phyloP scores from a whole-genome alignment of 169 alveolate species.

The Plasmodium chabaudi region DNA sequence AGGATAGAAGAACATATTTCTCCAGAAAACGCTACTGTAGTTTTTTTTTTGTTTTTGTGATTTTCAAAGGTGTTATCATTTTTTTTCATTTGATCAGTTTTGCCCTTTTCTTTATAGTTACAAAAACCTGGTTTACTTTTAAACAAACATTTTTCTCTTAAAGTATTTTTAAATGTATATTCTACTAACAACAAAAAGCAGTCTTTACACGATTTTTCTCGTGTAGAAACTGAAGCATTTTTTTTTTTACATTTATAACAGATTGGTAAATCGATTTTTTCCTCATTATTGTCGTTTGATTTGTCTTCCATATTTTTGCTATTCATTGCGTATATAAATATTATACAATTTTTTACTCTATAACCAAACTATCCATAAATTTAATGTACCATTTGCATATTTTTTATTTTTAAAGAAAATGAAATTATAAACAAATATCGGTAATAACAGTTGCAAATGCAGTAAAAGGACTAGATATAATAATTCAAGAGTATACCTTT shows the following conservation, averaged over 20 bases:
- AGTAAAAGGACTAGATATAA: too few relatives aligned
- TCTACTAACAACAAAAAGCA: slow-evolving; percentile 66
- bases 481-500: too few relatives aligned
- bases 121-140: slow-evolving; percentile 28
- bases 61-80: neutral
- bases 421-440: too few relatives aligned
- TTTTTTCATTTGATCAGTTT: slow-evolving; percentile 5
- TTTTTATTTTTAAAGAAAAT: neutral
- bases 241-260: slow-evolving; percentile 71
- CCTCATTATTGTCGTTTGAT: neutral
- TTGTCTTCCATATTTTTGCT: neutral
- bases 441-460: too few relatives aligned
- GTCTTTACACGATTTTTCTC: slow-evolving; percentile 66
- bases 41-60: slow-evolving; percentile 25
- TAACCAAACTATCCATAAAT: too few relatives aligned
- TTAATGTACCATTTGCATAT: neutral
- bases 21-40: slow-evolving; percentile 72
- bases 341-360: too few relatives aligned
- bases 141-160: slow-evolving; percentile 74
- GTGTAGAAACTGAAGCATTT: slow-evolving; percentile 45
- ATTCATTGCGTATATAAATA: slow-evolving; percentile 18
- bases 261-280: slow-evolving; percentile 5
- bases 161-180: slow-evolving; percentile 74
- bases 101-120: slow-evolving; percentile 8
- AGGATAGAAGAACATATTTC: slow-evolving; percentile 65